A percentile compares a stretch with the other conserved stretches of the same genome.
These are phyloP conservation scores for Aspergillus hancockii DNA, from an alignment of 495 filamentous ascomycete genomes.

Conservation along the genomic window DNA sequence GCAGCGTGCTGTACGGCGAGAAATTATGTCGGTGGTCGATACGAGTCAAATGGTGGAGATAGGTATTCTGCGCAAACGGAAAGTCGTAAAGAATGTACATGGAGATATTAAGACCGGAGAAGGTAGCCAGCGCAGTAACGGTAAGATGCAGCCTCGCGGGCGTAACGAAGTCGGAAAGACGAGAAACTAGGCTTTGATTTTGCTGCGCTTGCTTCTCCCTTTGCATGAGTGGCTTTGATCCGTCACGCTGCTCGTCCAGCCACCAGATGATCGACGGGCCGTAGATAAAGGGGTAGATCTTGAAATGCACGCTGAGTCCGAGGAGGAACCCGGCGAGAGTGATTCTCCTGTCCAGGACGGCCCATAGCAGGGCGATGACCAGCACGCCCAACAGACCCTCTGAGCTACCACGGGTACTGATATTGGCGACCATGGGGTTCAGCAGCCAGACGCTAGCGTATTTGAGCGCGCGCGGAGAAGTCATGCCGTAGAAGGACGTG, in stretches of 20 bases:
- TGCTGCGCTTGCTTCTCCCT: background rate
- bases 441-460: slow-evolving; percentile 88
- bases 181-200: slow-evolving; percentile 14
- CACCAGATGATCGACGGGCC: slow-evolving; percentile 83
- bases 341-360: slow-evolving; percentile 59
- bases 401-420: slow-evolving; percentile 89
- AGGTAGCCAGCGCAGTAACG: slow-evolving; percentile 66
- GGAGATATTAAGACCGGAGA: slow-evolving; percentile 64
- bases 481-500: slow-evolving; percentile 42
- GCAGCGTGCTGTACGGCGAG: slow-evolving; percentile 88
- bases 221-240: background rate
- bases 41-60: slow-evolving; percentile 86
- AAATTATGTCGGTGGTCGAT: slow-evolving; percentile 99
- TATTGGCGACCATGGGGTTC: slow-evolving; percentile 97
- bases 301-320: slow-evolving; percentile 89
- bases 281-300: slow-evolving; percentile 98
- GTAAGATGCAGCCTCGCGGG: slow-evolving; percentile 60
- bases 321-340: slow-evolving; percentile 72
- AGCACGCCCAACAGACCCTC: slow-evolving; percentile 87
- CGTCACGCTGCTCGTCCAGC: slow-evolving; percentile 63
- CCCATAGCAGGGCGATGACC: slow-evolving; percentile 80
- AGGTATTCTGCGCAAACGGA: slow-evolving; percentile 85
- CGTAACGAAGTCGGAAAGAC: slow-evolving; percentile 58
- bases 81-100: slow-evolving; percentile 77
- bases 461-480: slow-evolving; percentile 56